These are phyloP conservation scores for Cladosporium sp. DNA, from an alignment of 2,329 filamentous ascomycete species.

Conservation along the genomic window DNA sequence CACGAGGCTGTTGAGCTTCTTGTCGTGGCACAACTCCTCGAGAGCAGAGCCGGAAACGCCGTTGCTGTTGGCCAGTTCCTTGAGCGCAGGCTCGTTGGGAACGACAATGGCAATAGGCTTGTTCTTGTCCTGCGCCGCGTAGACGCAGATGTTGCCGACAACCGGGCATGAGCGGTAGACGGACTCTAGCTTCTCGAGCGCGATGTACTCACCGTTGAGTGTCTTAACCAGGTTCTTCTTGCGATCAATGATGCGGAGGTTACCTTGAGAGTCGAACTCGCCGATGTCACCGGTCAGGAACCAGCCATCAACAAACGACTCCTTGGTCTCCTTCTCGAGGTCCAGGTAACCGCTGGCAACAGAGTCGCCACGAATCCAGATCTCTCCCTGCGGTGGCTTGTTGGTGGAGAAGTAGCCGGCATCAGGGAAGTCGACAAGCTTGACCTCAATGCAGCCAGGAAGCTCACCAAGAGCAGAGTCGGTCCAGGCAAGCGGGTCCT, in stretches of 20 bases:
- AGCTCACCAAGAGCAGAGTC: conserved; percentile 75
- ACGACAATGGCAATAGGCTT: conserved; percentile 83
- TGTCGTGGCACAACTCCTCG: conserved; percentile 68
- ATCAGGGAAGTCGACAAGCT: conserved; percentile 86
- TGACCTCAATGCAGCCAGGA: conserved; percentile 76
- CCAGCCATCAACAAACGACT: conserved; percentile 79
- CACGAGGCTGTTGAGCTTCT: conserved; percentile 64
- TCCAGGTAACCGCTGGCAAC: conserved; percentile 80
- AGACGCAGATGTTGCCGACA: conserved; percentile 84
- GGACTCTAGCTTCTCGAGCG: conserved; percentile 90
- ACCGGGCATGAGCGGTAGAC: conserved; percentile 79
- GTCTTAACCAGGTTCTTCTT: conserved; percentile 99
- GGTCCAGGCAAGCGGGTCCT: conserved; percentile 83
- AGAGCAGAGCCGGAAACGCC: conserved; percentile 62
- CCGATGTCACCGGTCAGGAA: conserved; percentile 97
- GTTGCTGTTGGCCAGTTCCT: conserved; percentile 55
- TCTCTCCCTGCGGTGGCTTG: conserved; percentile 83
- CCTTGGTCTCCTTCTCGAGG: conserved; percentile 79
- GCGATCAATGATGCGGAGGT: conserved; percentile 85
- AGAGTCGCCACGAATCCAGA: conserved; percentile 78
- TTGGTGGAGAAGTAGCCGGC: conserved; percentile 79
- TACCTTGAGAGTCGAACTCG: conserved; percentile 77
- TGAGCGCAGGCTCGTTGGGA: conserved; percentile 56
- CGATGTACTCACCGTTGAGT: conserved; percentile 92
- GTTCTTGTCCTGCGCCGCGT: conserved; percentile 71